Conservation (phyloP, 176 grass and related monocot genomes). For the Zea luxurians region DNA sequence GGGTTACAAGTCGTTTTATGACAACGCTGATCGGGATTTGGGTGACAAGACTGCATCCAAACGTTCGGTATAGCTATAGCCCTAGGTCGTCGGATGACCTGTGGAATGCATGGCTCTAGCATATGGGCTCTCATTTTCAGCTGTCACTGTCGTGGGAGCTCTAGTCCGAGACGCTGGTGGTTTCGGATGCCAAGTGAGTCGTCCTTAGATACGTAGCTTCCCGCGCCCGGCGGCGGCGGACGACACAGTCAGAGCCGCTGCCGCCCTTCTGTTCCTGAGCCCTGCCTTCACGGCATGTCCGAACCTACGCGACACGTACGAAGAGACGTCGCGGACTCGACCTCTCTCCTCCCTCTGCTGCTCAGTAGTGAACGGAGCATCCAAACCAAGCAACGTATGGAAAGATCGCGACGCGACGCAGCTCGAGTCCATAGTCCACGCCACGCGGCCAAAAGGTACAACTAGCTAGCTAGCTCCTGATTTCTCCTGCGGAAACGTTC, state of each 20-base stretch:
- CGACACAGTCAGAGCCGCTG: background rate
- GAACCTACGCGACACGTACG: background rate
- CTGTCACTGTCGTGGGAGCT: background rate
- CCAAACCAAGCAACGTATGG: no score
- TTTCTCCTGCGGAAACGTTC: no score
- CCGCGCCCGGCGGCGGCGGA: background rate
- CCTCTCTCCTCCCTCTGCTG: no score
- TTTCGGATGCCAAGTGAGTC: background rate
- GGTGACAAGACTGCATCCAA: no score
- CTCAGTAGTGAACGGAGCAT: no score
- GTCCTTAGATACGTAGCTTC: background rate
- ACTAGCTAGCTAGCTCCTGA: no score
- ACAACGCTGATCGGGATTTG: no score
- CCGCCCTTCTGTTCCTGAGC: background rate
- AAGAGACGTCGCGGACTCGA: background rate
- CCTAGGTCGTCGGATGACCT: background rate
- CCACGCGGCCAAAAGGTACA: background rate
- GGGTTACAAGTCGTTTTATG: no score
- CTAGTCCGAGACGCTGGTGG: no score
- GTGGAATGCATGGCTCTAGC: background rate
- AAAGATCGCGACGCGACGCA: background rate
- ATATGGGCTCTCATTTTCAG: background rate
- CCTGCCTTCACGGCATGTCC: conserved; percentile 5
- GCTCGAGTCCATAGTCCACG: background rate
- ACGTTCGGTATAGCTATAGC: no score